Evolutionary conservation across 345 rosid genomes (phyloP), one percentile per base, ranked within the genome.

Genomic region (Bretschneidera sinensis): DNA sequence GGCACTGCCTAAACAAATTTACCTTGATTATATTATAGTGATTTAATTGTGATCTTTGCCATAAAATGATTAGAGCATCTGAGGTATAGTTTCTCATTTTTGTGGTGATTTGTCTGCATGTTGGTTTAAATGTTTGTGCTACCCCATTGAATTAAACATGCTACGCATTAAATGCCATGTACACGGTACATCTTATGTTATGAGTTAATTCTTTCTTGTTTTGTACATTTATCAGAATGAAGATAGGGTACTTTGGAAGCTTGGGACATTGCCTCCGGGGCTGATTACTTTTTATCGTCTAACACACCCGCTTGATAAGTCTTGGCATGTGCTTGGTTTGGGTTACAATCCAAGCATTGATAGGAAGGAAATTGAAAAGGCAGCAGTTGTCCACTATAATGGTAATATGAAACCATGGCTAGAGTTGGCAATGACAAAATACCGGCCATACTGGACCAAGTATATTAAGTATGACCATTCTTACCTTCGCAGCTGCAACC

Each of bases 401-500:
- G 99, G 97, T 66, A 95, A 95, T 79, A 95, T 95, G 99, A 95
- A 95, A 76, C 99, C 99, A 0, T 95, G 99, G 99, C 79, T 95
- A 59, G 99, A 95, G 81, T 69, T 95, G 57, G 92, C 97, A 7
- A 95, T 95, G 97, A 80, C 97, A 25, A 95, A 86, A 63, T 95
- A 95, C 61, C 82, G 97, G 55, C 63, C 85, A 14, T 88, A 83
- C 72, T 95, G 99, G 99, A 82, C 88, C 63, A 91, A 81, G 71
- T 88, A 88, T 74, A 80, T 95, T 65, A 95, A 88, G 73, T 91
- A 75, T 60, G 86, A 95, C 71, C 96, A 95, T 77, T 94, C 94
- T 15, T 88, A 88, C 66, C 69, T 95, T 51, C 84, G 86, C 63
- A 75, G 51, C 73, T 95, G 99, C 89, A 86, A 83, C 55, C 73